Evolutionary conservation across 2,329 filamentous ascomycete species (phyloP), one percentile per base, ranked within the genome.

Genomic region (Neurospora crassa): DNA sequence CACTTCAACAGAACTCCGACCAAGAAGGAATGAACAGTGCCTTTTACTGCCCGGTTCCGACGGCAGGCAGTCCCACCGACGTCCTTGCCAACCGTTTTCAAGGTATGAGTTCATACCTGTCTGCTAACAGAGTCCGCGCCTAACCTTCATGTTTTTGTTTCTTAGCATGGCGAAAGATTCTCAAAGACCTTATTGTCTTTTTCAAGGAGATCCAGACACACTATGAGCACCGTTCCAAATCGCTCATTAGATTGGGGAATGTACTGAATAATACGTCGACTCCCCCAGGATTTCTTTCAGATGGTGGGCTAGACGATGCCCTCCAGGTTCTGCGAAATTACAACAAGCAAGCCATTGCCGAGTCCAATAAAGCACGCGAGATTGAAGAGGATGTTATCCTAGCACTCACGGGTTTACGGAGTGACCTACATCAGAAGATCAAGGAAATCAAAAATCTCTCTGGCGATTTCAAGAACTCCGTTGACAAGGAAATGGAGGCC

Each of bases 381-480:
- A 94, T 97, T 71, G 93, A 98, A 79, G 90, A 90, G 73, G 95
- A 98, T 78, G 94, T 99, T 67, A 93, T 98, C 74, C 85, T 92
- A 69, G 94, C 95, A 69, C 84, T 99, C 71, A 93, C 91, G 2
- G 94, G 94, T 1, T 84, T 99, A 70, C 86, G 96, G 71, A 94
- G 90, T 77, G 96, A 99, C 80, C 84, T 99, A 20, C 91, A 92
- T 73, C 93, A 96, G 80, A 99, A 99, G 84, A 97, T 97, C 81
- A 99, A 98, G 81, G 96, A 99, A 82, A 99, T 99, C 83, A 97
- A 97, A 83, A 91, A 90, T 75, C 84, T 99, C 18, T 92, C 93
- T 6, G 92, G 94, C 18, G 96, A 99, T 80, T 99, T 99, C 83
- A 97, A 97, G 82, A 99, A 97, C 79, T 92, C 91, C 0, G 94